Evolutionary conservation across 495 filamentous ascomycete species (phyloP).

Genomic region (Barbatosphaeria neglecta): DNA sequence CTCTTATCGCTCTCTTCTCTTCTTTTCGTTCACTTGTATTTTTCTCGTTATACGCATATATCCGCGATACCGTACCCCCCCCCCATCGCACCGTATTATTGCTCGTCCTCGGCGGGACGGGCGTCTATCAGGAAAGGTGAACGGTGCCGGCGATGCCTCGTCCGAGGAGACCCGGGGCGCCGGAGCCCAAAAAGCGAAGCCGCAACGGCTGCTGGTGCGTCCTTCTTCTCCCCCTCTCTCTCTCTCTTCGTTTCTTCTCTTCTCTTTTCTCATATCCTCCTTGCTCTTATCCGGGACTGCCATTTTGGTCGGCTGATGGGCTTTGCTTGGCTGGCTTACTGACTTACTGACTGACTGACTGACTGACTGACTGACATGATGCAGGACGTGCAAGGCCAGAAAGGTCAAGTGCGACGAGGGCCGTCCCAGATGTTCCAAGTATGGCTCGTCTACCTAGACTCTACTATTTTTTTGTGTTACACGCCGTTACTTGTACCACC

Average conservation of each 20-base stretch:
- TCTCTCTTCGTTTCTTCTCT: conserved; percentile 2
- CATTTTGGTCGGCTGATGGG: not conserved
- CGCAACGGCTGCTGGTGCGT: conserved; percentile 80
- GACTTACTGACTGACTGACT: not conserved
- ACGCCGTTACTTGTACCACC: not conserved
- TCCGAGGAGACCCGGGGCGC: conserved; percentile 52
- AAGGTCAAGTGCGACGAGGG: conserved; percentile 87
- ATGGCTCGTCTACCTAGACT: not conserved
- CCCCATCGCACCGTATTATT: too few species aligned
- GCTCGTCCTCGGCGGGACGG: too few species aligned
- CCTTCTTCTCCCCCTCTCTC: not conserved
- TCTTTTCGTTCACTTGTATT: too few species aligned
- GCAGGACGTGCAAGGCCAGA: conserved; percentile 70
- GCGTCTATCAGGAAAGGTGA: too few species aligned
- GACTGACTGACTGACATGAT: not conserved
- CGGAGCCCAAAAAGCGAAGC: conserved; percentile 60
- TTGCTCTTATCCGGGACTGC: not conserved
- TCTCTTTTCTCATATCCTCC: not conserved
- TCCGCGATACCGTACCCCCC: too few species aligned
- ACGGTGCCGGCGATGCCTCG: conserved; percentile 42
- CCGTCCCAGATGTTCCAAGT: conserved; percentile 63
- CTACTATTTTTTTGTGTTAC: not conserved
- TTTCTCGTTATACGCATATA: too few species aligned
- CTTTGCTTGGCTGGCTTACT: not conserved
- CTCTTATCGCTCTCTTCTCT: too few species aligned